Conservation (phyloP, 176 grass and related monocot genomes). For the Raddia distichophylla region DNA sequence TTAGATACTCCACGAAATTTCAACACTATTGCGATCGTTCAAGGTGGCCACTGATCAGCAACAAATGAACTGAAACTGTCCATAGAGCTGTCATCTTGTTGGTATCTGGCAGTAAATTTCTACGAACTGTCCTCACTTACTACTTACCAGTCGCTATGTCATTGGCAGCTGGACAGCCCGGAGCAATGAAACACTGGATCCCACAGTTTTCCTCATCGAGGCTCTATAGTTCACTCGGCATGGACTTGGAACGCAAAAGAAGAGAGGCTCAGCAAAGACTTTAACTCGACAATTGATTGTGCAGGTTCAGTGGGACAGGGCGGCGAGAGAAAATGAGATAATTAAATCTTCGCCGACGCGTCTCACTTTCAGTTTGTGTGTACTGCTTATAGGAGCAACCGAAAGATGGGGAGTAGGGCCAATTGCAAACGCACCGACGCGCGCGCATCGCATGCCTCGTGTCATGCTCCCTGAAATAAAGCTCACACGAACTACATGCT, state of each 20-base stretch:
- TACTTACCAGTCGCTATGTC: neutral
- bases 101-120: neutral
- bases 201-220: constrained; percentile 23
- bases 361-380: constrained; percentile 26
- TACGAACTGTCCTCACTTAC: neutral
- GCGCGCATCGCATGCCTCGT: neutral
- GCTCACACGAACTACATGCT: neutral
- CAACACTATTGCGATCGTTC: neutral
- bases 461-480: neutral
- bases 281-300: constrained; percentile 4
- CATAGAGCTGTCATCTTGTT: neutral
- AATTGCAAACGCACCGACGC: constrained; percentile 1
- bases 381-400: constrained; percentile 23
- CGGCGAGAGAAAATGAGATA: neutral
- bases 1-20: neutral
- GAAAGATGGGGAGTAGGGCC: neutral
- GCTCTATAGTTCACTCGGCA: neutral
- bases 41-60: neutral
- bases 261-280: neutral
- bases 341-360: constrained; percentile 15
- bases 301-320: neutral
- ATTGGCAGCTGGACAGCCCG: neutral
- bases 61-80: neutral
- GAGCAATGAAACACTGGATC: constrained; percentile 4
- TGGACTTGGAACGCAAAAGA: constrained; percentile 1